Base-by-base conservation (phyloP, 805 yeast genomes). In the Wickerhamomyces queroliae region DNA sequence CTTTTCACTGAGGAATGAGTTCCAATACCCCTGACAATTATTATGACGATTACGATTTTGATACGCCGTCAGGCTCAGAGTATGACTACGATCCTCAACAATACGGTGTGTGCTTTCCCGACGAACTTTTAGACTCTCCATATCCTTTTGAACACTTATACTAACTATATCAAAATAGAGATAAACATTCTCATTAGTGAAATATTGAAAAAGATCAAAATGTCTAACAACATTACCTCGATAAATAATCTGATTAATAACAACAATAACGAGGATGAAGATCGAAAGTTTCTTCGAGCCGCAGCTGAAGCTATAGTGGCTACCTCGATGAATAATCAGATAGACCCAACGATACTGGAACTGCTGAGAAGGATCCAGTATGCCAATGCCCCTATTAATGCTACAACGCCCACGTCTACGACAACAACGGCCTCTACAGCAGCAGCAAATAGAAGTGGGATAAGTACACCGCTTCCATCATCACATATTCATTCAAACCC, bases 331-430 rank as follows among this genome's bases (percentile, higher is more conserved):
- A 59, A 63, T 41, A 58, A 62, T 38, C 61, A 71, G 19, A 72
- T 79, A 7, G 86, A 79, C 53, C 85, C 86, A 5, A 78, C 85
- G 0, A 76, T 79, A 20, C 60, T 72, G 45, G 82, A 76, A 50
- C 62, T 79, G n/a, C 58, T 79, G 38, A 67, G 69, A 47, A 56
- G 86, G 38, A 63, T 78, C 32, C 83, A 79, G 50, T 79, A 79
- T 48, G 76, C 76, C 7, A 27, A 43, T 39, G 36, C 39, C 32
- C 43, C 48, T 37, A 23, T n/a, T n/a, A n/a, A n/a, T n/a, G n/a
- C n/a, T n/a, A n/a, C n/a, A n/a, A n/a, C n/a, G n/a, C n/a, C n/a
- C n/a, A n/a, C n/a, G n/a, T n/a, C n/a, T n/a, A n/a, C n/a, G n/a
- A n/a, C n/a, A n/a, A n/a, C n/a, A n/a, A n/a, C n/a, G n/a, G n/a